Evolutionary conservation across 441 rosid genomes (phyloP), one percentile per base, ranked within the genome.

Genomic region (Kokia cookei): DNA sequence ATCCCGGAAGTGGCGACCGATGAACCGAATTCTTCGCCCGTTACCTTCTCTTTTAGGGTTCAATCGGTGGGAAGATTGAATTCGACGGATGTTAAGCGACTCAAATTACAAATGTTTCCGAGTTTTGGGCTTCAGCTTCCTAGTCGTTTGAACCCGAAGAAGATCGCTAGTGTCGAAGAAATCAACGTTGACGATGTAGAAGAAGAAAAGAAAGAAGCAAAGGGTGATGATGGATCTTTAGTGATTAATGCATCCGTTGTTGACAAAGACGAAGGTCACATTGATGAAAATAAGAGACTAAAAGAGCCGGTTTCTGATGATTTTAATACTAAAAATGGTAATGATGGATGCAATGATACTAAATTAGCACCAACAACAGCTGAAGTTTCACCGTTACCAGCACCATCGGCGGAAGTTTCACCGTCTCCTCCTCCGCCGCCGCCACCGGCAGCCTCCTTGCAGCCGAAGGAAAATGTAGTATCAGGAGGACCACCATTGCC

Each of bases 21-120:
- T 58, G 81, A 87, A 32, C 86, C 83, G 0, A 69, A 84, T 73
- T 82, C 85, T 0, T 90, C 97, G 5, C 81, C 94, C 26, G 85
- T 86, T 73, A 75, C 90, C 54, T 79, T 85, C 82, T 87, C 87
- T 29, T 78, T 90, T n/a, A 80, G 84, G 69, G 86, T 88, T 66
- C 92, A 92, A 72, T 87, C 94, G 51, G 83, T 91, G 37, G 97
- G 89, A 60, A 94, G 88, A 74, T 68, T 93, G 77, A 94, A 87
- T 77, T 94, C 88, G 9, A 75, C 89, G 5, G 93, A 89, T 51
- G 69, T 87, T 48, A 90, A 91, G 80, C 86, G 88, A 60, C 88
- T 90, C 15, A 76, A 91, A 0, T 80, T 86, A 6, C 85, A 86
- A 54, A 80, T 85, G 82, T 65, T 86, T 78, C 79, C 91, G 1